Evolutionary conservation across 2,329 filamentous ascomycete species (phyloP).

Genomic region (Cordyceps sp.): DNA sequence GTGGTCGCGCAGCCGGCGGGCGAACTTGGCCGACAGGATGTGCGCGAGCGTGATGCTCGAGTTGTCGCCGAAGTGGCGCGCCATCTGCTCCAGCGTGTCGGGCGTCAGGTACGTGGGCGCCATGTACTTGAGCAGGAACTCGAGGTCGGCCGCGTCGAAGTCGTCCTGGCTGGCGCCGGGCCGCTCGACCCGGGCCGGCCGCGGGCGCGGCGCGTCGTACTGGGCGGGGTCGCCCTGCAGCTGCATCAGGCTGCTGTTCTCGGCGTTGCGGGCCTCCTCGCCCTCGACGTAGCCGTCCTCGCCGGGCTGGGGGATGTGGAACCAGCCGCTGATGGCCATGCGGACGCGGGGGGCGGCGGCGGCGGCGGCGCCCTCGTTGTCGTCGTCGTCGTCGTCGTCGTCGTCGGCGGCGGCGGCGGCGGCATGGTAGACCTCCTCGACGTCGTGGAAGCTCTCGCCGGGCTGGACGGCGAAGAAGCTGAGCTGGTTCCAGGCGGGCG

Average conservation of each 20-base stretch:
- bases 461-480: slow-evolving; percentile 97
- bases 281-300: slow-evolving; percentile 85
- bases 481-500: slow-evolving; percentile 92
- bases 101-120: slow-evolving; percentile 82
- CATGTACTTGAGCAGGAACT: slow-evolving; percentile 83
- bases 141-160: slow-evolving; percentile 63
- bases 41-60: slow-evolving; percentile 70
- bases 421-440: slow-evolving; percentile 87
- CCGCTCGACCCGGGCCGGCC: slow-evolving; percentile 30
- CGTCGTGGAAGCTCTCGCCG: slow-evolving; percentile 97
- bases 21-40: slow-evolving; percentile 67
- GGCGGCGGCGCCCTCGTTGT: slow-evolving; percentile 39
- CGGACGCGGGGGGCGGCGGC: slow-evolving; percentile 63
- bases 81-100: slow-evolving; percentile 71
- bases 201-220: slow-evolving; percentile 63
- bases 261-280: slow-evolving; percentile 72
- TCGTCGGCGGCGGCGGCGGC: slow-evolving; percentile 42
- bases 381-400: slow-evolving; percentile 84
- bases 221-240: slow-evolving; percentile 81
- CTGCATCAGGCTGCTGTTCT: slow-evolving; percentile 83
- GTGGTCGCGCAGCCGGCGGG: slow-evolving; percentile 51
- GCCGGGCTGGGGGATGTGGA: slow-evolving; percentile 88
- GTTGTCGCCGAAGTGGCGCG: slow-evolving; percentile 63
- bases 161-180: slow-evolving; percentile 30
- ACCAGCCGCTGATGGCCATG: slow-evolving; percentile 99